phyloP scores from a whole-genome alignment of 1,139 yeast genomes.

The Suhomyces coccinellae region DNA sequence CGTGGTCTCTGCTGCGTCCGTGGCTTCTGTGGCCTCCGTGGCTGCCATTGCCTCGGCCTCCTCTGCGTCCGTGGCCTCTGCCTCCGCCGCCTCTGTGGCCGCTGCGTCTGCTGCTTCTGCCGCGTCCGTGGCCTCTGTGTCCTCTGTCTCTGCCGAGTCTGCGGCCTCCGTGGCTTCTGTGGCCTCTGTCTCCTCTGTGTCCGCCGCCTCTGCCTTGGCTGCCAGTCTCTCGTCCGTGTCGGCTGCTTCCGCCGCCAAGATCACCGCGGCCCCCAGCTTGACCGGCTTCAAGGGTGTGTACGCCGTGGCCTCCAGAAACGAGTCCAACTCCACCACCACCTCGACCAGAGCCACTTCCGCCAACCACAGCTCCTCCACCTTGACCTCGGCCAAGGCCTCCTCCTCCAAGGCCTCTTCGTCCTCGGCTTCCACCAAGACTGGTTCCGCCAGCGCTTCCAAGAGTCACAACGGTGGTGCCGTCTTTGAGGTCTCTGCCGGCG shows the following conservation, averaged over 20 bases:
- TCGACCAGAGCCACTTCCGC: constrained; percentile 20
- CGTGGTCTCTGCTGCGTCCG: constrained; percentile 19
- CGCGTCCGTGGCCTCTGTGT: constrained; percentile 16
- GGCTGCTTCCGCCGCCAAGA: constrained; percentile 19
- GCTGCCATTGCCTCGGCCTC: constrained; percentile 16
- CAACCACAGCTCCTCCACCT: constrained; percentile 17
- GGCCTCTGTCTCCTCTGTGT: constrained; percentile 15
- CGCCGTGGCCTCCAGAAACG: constrained; percentile 45
- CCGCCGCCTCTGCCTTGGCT: constrained; percentile 17
- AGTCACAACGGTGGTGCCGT: constrained; percentile 35
- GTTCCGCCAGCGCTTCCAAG: constrained; percentile 18
- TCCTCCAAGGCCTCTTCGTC: not conserved
- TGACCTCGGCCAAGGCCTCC: constrained; percentile 3
- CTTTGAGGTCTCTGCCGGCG: constrained; percentile 36
- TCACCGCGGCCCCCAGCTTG: constrained; percentile 23
- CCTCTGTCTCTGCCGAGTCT: constrained; percentile 19
- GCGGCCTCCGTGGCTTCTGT: constrained; percentile 21
- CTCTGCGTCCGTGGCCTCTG: constrained; percentile 15
- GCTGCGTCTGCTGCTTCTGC: constrained; percentile 18
- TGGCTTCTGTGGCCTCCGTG: constrained; percentile 19
- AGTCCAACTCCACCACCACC: constrained; percentile 23
- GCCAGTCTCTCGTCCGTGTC: constrained; percentile 18
- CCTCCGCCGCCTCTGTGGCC: constrained; percentile 19
- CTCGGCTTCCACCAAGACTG: constrained; percentile 2
- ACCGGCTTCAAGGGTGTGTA: constrained; percentile 45